phyloP scores from a whole-genome alignment of 1,139 yeast genomes.

The Saccharomycopsis hybrid region DNA sequence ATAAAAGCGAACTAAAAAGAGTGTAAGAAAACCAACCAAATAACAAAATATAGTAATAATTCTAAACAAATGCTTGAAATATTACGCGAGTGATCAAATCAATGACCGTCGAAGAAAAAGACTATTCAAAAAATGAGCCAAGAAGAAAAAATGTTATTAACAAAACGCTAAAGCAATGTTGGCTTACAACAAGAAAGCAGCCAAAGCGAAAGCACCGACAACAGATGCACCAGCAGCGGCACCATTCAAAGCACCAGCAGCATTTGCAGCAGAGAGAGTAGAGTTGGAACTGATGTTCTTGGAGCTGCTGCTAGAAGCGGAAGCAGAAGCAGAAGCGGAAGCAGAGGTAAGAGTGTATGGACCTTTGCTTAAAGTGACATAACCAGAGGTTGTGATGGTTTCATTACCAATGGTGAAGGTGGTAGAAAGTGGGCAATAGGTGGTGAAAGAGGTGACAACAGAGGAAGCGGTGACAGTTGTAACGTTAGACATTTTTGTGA shows the following conservation, averaged over 20 bases:
- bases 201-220: conserved; percentile 17
- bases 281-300: not conserved
- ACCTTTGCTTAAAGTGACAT: conserved; percentile 34
- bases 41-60: too few relatives aligned
- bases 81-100: too few relatives aligned
- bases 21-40: too few relatives aligned
- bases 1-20: too few relatives aligned
- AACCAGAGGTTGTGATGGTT: conserved; percentile 35
- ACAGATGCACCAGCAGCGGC: conserved; percentile 12
- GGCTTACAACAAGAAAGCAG: conserved; percentile 16
- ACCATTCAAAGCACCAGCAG: conserved; percentile 11
- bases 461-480: conserved; percentile 26
- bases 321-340: conserved; percentile 21
- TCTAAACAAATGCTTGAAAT: too few relatives aligned
- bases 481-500: conserved; percentile 21
- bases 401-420: conserved; percentile 32
- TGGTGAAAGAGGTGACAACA: conserved; percentile 31
- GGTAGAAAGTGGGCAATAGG: conserved; percentile 39
- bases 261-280: conserved; percentile 11
- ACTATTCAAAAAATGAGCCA: too few relatives aligned
- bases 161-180: not conserved
- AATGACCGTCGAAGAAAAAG: too few relatives aligned
- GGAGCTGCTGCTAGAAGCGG: conserved; percentile 20
- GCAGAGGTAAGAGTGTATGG: conserved; percentile 14
- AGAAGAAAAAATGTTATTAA: not conserved